Conservation (phyloP, 345 rosid genomes). For the Citrus maxima region DNA sequence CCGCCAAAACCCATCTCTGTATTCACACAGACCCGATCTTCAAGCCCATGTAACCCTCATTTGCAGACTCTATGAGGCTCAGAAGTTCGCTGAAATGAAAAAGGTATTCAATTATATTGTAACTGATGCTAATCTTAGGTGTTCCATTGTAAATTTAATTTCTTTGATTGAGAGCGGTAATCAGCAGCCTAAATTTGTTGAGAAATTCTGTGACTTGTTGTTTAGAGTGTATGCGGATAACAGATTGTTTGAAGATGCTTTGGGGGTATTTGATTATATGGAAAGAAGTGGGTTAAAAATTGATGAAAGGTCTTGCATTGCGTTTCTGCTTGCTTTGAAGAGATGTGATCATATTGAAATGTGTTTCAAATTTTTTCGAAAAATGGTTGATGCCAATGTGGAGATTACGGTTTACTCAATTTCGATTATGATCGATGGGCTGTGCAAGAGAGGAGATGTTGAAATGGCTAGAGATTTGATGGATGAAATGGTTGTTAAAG, state of each 20-base stretch:
- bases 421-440: constrained; percentile 60
- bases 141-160: constrained; percentile 35
- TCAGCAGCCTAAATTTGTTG: constrained; percentile 33
- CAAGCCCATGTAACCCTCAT: constrained; percentile 41
- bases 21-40: constrained; percentile 43
- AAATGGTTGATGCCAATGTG: constrained; percentile 54
- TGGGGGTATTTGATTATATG: constrained; percentile 59
- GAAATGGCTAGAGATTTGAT: constrained; percentile 49
- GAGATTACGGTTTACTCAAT: constrained; percentile 55
- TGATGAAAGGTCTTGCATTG: constrained; percentile 76
- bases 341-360: constrained; percentile 40
- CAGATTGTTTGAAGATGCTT: constrained; percentile 53
- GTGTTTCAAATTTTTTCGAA: constrained; percentile 48
- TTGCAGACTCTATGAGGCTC: constrained; percentile 44
- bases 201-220: constrained; percentile 53
- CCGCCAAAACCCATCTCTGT: constrained; percentile 26
- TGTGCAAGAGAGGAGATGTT: constrained; percentile 63
- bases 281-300: constrained; percentile 41
- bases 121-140: constrained; percentile 30
- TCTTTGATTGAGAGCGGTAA: constrained; percentile 26
- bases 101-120: constrained; percentile 37
- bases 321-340: constrained; percentile 62
- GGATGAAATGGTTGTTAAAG: constrained; percentile 39
- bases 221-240: constrained; percentile 70
- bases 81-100: constrained; percentile 48